A percentile compares a stretch with the other conserved stretches of the same genome.
Conservation (phyloP, 139 green algal genomes). For the Chlorella sorokiniana region DNA sequence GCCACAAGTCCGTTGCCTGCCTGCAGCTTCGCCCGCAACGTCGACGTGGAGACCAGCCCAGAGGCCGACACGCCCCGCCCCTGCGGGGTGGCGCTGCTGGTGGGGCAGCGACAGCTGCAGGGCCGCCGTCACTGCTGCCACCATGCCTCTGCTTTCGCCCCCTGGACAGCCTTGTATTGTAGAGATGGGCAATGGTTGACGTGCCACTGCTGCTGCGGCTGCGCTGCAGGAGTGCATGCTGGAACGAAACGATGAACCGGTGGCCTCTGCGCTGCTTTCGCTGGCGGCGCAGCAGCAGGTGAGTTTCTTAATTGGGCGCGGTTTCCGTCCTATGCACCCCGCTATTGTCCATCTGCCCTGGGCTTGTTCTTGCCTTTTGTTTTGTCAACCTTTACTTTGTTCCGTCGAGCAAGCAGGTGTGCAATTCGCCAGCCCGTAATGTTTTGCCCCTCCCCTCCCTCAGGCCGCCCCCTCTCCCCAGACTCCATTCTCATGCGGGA, state of each 20-base stretch:
- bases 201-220: not conserved
- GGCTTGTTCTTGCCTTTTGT: too few relatives aligned
- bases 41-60: constrained; percentile 74
- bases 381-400: too few relatives aligned
- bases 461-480: constrained; percentile 29
- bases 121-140: not conserved
- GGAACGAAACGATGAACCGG: constrained; percentile 57
- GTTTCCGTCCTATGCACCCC: too few relatives aligned
- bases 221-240: constrained; percentile 71
- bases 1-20: not conserved
- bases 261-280: constrained; percentile 55
- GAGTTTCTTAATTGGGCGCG: too few relatives aligned
- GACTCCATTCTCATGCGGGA: constrained; percentile 65
- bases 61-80: constrained; percentile 78
- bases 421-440: not conserved
- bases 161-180: too few relatives aligned
- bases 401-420: too few relatives aligned
- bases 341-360: too few relatives aligned
- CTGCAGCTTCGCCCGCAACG: constrained; percentile 48
- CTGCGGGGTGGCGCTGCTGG: constrained; percentile 76
- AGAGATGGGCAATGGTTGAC: not conserved
- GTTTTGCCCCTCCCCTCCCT: not conserved
- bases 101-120: not conserved
- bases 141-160: too few relatives aligned
- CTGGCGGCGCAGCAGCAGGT: constrained; percentile 57